phyloP scores from a whole-genome alignment of 139 green algal species.

The Picochlorum sp. region DNA sequence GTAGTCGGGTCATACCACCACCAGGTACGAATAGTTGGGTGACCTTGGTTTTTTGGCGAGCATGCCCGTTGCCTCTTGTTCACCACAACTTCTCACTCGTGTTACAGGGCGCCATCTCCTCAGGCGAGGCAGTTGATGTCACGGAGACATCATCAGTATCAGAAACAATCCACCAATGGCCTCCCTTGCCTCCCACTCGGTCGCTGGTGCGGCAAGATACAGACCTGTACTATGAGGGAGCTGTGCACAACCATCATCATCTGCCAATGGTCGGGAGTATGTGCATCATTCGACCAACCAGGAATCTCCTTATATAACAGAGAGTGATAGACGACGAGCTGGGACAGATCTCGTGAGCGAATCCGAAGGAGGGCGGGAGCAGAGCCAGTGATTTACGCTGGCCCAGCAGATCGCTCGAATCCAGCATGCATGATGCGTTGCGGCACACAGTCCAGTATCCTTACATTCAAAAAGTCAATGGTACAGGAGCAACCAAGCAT shows the following conservation, averaged over 20 bases:
- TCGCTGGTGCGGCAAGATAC: constrained; percentile 8
- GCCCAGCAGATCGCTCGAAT: constrained; percentile 9
- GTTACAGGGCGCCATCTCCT: constrained; percentile 9
- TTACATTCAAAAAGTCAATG: neutral
- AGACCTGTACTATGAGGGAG: constrained; percentile 15
- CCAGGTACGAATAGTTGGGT: too few species aligned
- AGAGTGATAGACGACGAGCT: too few species aligned
- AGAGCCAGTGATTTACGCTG: constrained; percentile 6
- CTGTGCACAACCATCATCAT: neutral
- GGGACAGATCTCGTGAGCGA: neutral
- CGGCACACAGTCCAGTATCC: constrained; percentile 3
- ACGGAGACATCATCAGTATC: constrained; percentile 10
- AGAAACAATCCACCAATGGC: neutral
- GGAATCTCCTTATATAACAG: too few species aligned
- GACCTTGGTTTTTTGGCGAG: neutral
- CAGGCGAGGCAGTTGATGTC: constrained; percentile 11
- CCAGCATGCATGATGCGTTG: constrained; percentile 5
- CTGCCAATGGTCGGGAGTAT: neutral
- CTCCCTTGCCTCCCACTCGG: neutral
- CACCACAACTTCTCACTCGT: neutral
- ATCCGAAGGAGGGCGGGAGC: neutral
- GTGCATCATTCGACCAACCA: too few species aligned
- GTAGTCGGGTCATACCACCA: too few species aligned
- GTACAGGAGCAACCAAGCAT: neutral
- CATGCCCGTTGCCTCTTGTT: neutral